phyloP scores from a whole-genome alignment of 2,329 filamentous ascomycete genomes.

The Pseudogymnoascus sp. region DNA sequence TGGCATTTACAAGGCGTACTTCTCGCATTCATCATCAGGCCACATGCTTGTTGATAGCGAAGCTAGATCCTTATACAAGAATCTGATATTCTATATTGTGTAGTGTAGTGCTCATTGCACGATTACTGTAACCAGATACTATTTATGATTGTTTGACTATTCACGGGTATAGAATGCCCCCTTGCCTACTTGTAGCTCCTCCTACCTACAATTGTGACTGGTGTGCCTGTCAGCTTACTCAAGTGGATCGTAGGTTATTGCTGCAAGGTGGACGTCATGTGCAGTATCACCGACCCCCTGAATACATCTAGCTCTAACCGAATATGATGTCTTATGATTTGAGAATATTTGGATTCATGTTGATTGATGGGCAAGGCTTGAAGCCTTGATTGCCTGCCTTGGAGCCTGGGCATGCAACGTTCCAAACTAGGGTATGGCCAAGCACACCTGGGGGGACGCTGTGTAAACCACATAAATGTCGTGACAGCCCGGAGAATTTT shows the following conservation, averaged over 20 bases:
- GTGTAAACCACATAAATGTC: background rate
- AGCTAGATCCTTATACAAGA: slow-evolving; percentile 8
- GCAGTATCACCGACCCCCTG: background rate
- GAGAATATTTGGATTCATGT: background rate
- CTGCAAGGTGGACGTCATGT: background rate
- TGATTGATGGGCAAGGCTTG: background rate
- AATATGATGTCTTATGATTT: background rate
- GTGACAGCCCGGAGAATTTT: background rate
- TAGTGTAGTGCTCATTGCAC: background rate
- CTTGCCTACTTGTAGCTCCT: background rate
- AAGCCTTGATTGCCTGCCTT: background rate
- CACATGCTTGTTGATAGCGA: slow-evolving; percentile 7
- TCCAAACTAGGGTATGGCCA: background rate
- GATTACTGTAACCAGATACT: background rate
- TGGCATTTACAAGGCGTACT: slow-evolving; percentile 9
- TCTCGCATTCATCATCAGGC: slow-evolving; percentile 5
- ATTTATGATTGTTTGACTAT: slow-evolving; percentile 3
- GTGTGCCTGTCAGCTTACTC: background rate
- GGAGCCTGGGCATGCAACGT: background rate
- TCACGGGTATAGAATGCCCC: background rate
- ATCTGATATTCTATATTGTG: slow-evolving; percentile 5
- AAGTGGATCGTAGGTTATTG: background rate
- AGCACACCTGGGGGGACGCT: background rate
- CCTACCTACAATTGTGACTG: background rate
- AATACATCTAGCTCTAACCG: background rate